A percentile compares a stretch with the other conserved stretches of the same genome.
These are phyloP conservation scores for Eremochloa ophiuroides DNA, from an alignment of 176 grass and related monocot species.

Conservation along the genomic window DNA sequence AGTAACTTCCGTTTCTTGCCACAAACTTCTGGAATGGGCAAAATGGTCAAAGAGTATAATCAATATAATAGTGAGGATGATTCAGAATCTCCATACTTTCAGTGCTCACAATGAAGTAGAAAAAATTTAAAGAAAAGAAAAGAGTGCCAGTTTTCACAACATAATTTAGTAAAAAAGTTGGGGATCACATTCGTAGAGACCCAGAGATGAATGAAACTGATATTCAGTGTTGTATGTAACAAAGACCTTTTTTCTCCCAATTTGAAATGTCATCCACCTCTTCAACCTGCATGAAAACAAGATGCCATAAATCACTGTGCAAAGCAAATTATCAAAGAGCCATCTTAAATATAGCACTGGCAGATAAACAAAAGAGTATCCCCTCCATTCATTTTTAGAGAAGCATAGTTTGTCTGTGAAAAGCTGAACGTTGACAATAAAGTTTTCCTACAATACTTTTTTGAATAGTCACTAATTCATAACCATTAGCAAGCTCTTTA, in stretches of 20 bases:
- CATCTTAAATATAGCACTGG: background rate
- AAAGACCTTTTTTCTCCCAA: slow-evolving; percentile 73
- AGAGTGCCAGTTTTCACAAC: background rate
- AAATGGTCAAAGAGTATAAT: background rate
- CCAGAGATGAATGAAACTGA: too few species aligned
- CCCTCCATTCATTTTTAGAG: background rate
- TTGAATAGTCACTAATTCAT: background rate
- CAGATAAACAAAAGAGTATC: background rate
- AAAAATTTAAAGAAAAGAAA: background rate
- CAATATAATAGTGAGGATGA: background rate
- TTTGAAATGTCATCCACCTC: slow-evolving; percentile 41
- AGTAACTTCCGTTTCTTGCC: slow-evolving; percentile 69
- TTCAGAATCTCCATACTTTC: background rate
- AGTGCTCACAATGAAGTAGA: slow-evolving; percentile 4
- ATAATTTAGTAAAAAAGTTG: slow-evolving; percentile 1
- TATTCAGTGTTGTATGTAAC: too few species aligned
- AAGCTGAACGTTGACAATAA: background rate
- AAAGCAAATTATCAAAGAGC: background rate
- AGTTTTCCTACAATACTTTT: background rate
- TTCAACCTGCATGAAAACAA: slow-evolving; percentile 61
- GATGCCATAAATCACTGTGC: slow-evolving; percentile 27
- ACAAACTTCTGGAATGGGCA: slow-evolving; percentile 62
- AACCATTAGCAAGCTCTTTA: too few species aligned
- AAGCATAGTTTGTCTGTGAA: background rate
- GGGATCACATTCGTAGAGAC: too few species aligned